phyloP scores from a whole-genome alignment of 345 rosid species.

The Melastoma malabathricum region DNA sequence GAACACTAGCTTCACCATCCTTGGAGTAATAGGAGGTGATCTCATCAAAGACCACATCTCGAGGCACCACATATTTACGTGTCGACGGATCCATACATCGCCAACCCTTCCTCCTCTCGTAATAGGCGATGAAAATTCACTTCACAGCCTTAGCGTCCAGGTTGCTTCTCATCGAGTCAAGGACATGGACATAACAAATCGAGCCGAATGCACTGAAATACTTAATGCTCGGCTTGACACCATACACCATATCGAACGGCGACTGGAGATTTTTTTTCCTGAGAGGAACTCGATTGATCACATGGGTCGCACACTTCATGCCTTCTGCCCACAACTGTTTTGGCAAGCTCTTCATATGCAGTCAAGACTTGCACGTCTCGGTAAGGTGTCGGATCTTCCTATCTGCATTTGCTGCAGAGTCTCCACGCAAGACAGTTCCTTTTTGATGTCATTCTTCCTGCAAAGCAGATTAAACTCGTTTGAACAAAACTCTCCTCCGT shows the following conservation, averaged over 20 bases:
- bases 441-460: not conserved
- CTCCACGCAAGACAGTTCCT: not conserved
- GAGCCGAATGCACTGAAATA: conserved; percentile 8
- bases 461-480: conserved; percentile 1
- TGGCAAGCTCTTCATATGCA: conserved; percentile 3
- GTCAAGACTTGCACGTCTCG: conserved; percentile 4
- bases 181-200: conserved; percentile 5
- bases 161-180: too few species aligned
- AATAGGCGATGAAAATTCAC: not conserved
- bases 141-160: not conserved
- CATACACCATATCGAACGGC: not conserved
- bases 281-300: conserved; percentile 5
- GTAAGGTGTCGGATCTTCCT: conserved; percentile 6
- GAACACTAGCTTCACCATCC: not conserved
- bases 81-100: conserved; percentile 11
- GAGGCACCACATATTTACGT: not conserved
- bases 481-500: not conserved
- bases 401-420: conserved; percentile 3
- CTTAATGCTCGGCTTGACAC: conserved; percentile 4
- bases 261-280: not conserved
- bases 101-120: conserved; percentile 5
- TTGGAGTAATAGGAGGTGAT: conserved; percentile 2
- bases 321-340: conserved; percentile 4
- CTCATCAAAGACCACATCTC: conserved; percentile 13
- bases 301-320: conserved; percentile 2